Conservation (phyloP, 768 basidiomycete species). For the Russula emetica region DNA sequence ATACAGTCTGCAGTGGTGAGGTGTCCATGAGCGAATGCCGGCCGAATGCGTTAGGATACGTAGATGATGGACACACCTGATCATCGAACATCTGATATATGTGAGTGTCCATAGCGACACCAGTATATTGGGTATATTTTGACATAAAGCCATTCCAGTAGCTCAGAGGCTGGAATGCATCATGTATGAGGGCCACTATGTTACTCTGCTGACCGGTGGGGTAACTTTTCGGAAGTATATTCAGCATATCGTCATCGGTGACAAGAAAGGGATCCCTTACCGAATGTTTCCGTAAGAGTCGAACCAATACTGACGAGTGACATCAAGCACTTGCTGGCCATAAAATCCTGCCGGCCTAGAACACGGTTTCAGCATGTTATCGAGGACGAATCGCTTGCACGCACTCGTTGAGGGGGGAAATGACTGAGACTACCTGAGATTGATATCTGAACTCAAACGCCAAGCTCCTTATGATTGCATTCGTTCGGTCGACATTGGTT, state of each 20-base stretch:
- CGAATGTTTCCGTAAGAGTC: slow-evolving; percentile 75
- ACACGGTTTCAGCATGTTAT: neutral
- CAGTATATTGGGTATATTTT: slow-evolving; percentile 43
- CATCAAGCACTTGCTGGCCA: slow-evolving; percentile 47
- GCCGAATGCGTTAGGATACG: neutral
- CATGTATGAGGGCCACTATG: slow-evolving; percentile 63
- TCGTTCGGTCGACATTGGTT: slow-evolving; percentile 62
- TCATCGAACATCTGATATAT: slow-evolving; percentile 72
- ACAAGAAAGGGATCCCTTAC: slow-evolving; percentile 33
- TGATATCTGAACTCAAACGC: slow-evolving; percentile 55
- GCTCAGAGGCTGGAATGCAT: slow-evolving; percentile 72
- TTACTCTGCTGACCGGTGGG: slow-evolving; percentile 44
- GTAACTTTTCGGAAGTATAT: slow-evolving; percentile 18
- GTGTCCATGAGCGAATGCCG: neutral
- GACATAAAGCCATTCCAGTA: slow-evolving; percentile 65
- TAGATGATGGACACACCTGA: slow-evolving; percentile 36
- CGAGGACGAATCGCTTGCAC: slow-evolving; percentile 16
- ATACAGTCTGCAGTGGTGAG: slow-evolving; percentile 39
- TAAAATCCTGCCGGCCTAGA: slow-evolving; percentile 69
- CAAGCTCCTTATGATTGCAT: slow-evolving; percentile 59
- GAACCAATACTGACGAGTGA: slow-evolving; percentile 57
- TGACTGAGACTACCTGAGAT: slow-evolving; percentile 53
- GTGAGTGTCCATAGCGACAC: slow-evolving; percentile 77
- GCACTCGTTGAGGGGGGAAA: slow-evolving; percentile 79
- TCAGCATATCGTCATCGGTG: slow-evolving; percentile 22